phyloP scores from a whole-genome alignment of 2,329 filamentous ascomycete genomes.

The Hortaea sp. region DNA sequence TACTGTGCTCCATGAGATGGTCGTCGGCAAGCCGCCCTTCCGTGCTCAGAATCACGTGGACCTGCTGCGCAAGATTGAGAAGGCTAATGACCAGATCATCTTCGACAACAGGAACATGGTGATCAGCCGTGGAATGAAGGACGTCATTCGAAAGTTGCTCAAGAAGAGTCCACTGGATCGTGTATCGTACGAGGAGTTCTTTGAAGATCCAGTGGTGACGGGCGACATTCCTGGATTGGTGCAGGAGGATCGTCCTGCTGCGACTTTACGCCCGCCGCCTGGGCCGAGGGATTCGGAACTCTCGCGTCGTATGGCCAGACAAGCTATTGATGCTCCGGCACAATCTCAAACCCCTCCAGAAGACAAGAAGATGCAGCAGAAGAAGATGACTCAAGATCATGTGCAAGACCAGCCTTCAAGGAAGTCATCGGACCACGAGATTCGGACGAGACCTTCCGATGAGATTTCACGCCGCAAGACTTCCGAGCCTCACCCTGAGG shows the following conservation, averaged over 20 bases:
- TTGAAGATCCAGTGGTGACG: constrained; percentile 45
- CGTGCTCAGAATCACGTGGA: constrained; percentile 91
- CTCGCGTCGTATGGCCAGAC: constrained; percentile 21
- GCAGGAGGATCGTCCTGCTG: constrained; percentile 21
- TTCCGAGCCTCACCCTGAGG: constrained; percentile 9
- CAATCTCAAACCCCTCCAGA: background rate
- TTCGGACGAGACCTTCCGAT: constrained; percentile 9
- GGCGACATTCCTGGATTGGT: constrained; percentile 24
- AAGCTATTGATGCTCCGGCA: constrained; percentile 18
- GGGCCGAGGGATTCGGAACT: constrained; percentile 21
- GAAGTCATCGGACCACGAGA: constrained; percentile 19
- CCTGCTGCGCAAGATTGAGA: constrained; percentile 82
- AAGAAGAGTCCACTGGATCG: constrained; percentile 80
- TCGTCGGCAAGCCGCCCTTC: constrained; percentile 81
- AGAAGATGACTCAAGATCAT: constrained; percentile 10
- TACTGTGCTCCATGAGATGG: constrained; percentile 92
- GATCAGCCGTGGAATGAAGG: constrained; percentile 67
- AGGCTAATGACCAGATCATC: constrained; percentile 71
- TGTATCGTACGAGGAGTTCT: constrained; percentile 78
- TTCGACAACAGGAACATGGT: constrained; percentile 44
- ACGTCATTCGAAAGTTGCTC: constrained; percentile 66
- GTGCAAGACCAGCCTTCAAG: constrained; percentile 8
- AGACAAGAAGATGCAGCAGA: constrained; percentile 1
- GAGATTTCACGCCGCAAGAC: constrained; percentile 17
- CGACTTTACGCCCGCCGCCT: constrained; percentile 9